Base-by-base conservation (phyloP, 2,329 filamentous ascomycete species). In the Epichloe gansuensis region DNA sequence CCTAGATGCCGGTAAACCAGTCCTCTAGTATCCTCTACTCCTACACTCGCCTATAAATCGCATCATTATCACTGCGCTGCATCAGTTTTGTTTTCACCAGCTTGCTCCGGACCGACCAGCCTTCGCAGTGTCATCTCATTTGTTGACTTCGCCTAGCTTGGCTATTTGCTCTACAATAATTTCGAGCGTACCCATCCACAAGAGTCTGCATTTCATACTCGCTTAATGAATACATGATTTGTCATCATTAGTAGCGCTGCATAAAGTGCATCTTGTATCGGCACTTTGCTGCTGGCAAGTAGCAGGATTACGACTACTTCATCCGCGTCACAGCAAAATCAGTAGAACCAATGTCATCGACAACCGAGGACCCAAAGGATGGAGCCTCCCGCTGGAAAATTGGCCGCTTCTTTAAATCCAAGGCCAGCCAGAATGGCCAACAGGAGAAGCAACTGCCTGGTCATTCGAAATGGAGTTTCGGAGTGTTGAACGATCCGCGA, bases 381-480 rank as follows among this genome's bases (percentile, higher is more conserved):
- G 39, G 43, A 11, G 31, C 25, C 44, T 48, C 43, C 17, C 17
- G 37, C 35, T 50, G 48, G 52, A 47, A 25, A 21, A 15, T 52
- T 4, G 34, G n/a, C 11, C 50, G 50, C 5, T 38, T 55, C 1
- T 52, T 55, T 34, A 37, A 44, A 23, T n/a, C 35, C 8, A 44
- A 31, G 15, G 31, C 43, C 12, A 25, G 37, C 17, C 25, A 45
- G 25, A n/a, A 50, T 23, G 9, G 3, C 11, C 15, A 37, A 17
- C 34, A 47, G 25, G 52, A 54, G 37, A 49, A 51, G 31, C 46
- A 41, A 35, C 21, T 17, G 4, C 37, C 43, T 15, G 38, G 43
- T 7, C 52, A 51, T 23, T 50, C 54, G 23, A 56, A 52, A 46
- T 54, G 54, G 54, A 54, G 52, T 35, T 52, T 54, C 7, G 54